Evolutionary conservation across 306 rosid genomes (phyloP).

Genomic region (Cucurbita maxima): DNA sequence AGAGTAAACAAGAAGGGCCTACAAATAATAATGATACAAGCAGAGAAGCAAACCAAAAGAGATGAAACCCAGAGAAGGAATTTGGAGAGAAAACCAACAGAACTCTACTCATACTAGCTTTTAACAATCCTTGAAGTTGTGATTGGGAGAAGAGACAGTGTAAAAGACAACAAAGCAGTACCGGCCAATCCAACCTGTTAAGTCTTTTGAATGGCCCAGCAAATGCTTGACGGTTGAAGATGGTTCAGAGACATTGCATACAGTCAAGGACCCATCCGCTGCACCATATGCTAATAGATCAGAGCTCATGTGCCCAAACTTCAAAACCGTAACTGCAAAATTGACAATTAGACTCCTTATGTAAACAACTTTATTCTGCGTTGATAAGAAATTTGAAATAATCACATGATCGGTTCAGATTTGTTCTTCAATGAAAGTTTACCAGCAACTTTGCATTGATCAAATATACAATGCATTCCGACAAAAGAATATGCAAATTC

Average conservation of each 20-base stretch:
- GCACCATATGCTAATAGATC: slow-evolving; percentile 96
- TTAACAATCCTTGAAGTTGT: neutral
- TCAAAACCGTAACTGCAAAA: slow-evolving; percentile 72
- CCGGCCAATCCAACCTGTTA: slow-evolving; percentile 77
- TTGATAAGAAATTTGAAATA: slow-evolving; percentile 1
- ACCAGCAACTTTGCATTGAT: slow-evolving; percentile 88
- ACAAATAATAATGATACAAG: neutral
- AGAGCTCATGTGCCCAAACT: slow-evolving; percentile 97
- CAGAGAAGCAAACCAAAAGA: neutral
- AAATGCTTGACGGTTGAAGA: slow-evolving; percentile 64
- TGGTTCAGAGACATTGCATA: slow-evolving; percentile 71
- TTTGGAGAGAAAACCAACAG: neutral
- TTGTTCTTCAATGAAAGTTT: slow-evolving; percentile 9
- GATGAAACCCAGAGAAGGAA: neutral
- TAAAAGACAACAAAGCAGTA: slow-evolving; percentile 30
- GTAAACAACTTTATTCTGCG: slow-evolving; percentile 2
- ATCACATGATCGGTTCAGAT: neutral
- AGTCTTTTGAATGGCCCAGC: slow-evolving; percentile 81
- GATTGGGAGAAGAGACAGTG: slow-evolving; percentile 2
- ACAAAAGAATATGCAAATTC: slow-evolving; percentile 88
- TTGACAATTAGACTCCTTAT: slow-evolving; percentile 15
- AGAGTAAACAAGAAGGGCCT: neutral
- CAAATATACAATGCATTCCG: slow-evolving; percentile 97
- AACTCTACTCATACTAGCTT: neutral
- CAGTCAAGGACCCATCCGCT: slow-evolving; percentile 88